Conservation (phyloP, 495 filamentous ascomycete genomes). For the Friedmanniomyces endolithicus region DNA sequence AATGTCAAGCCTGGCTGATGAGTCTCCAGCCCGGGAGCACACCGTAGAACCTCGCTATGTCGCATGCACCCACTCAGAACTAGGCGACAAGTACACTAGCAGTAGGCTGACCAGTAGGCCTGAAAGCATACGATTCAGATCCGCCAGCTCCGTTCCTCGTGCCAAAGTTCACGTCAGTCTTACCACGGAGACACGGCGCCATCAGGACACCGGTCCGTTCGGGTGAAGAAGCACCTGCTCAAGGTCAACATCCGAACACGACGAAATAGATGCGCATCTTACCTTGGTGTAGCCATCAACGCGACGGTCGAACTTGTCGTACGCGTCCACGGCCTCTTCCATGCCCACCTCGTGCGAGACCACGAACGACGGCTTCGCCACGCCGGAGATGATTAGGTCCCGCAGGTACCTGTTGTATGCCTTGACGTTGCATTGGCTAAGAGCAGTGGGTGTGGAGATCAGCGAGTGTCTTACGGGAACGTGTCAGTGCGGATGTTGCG, state of each 20-base stretch:
- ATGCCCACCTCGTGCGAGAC: constrained; percentile 44
- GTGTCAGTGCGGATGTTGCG: not conserved
- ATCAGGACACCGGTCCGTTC: constrained; percentile 22
- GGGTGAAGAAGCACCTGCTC: constrained; percentile 20
- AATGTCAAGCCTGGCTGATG: no score
- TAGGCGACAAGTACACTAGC: no score
- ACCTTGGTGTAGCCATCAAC: constrained; percentile 41
- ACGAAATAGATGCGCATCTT: not conserved
- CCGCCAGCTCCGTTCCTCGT: not conserved
- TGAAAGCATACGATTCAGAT: not conserved
- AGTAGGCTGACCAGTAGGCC: no score
- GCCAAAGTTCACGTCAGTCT: no score
- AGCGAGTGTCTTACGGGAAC: constrained; percentile 34
- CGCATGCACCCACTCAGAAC: no score
- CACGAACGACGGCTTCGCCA: constrained; percentile 46
- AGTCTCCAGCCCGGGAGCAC: no score
- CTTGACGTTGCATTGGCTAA: constrained; percentile 46
- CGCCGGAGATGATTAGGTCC: constrained; percentile 46
- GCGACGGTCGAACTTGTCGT: constrained; percentile 56
- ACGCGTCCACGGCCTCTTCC: constrained; percentile 49
- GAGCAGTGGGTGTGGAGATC: constrained; percentile 17
- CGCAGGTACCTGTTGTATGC: constrained; percentile 45
- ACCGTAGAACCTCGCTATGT: no score
- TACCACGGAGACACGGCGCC: no score
- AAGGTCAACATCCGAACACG: not conserved